Evolutionary conservation across 176 grass and related monocot genomes (phyloP), one percentile per base, ranked within the genome.

Genomic region (Eragrostis curvula): DNA sequence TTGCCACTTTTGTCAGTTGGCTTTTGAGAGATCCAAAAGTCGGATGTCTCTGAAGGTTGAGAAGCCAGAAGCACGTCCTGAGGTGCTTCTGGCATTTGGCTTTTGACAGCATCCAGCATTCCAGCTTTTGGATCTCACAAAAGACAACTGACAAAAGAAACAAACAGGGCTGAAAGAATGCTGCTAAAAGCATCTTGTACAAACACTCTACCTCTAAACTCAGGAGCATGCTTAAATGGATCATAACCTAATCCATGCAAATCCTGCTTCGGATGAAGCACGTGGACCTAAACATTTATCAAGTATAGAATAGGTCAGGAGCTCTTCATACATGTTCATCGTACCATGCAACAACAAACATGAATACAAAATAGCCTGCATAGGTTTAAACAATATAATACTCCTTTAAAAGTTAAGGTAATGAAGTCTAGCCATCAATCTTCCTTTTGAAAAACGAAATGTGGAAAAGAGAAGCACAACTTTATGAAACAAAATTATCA

Each of bases 241-340:
- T 98, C 96, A 83, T 88, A 98, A 84, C 96, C 92, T 84, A 98
- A 92, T 69, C 96, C 96, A 93, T 91, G 83, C 55, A 98, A 77
- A 86, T 98, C 96, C 66, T 90, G 84, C 79, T 98, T 98, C 76
- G 96, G 96, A 71, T 91, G 86, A 89, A 98, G 88, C 36, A 98
- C 87, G 68, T 84, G 93, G 36, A 88, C 86, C 92, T 98, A 84
- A 50, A 84, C 48, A 87, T 75, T 63, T 65, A 89, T 32, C 36
- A 42, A 70, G 24, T 63, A 81, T 78, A 21, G 78, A 74, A 77
- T 7, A 79, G 18, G 59, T 79, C 40, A 82, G 66, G 30, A 85
- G n/a, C 49, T 47, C 12, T 61, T 81, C 67, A 85, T 60, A 23
- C 2, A 70, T 48, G 67, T 67, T n/a, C 10, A 7, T 48, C 64